Percentiles rank a stretch among this genome's conserved stretches.
Evolutionary conservation across 73 alveolate species (phyloP).

Genomic region (Effrenium voratum): DNA sequence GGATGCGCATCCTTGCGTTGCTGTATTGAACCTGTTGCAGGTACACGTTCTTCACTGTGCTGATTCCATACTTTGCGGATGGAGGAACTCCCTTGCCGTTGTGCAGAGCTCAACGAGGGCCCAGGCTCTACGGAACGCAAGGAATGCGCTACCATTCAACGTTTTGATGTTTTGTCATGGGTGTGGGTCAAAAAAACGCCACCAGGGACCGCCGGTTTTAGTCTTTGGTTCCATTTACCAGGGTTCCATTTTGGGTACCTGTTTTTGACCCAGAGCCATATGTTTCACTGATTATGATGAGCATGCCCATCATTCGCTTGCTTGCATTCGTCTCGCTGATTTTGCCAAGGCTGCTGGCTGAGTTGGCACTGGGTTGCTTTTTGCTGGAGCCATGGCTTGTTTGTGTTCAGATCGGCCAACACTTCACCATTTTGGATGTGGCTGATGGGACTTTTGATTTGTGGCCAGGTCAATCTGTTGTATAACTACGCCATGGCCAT

Average conservation of each 20-base stretch:
- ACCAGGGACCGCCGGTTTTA: too few species aligned
- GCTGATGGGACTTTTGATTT: not conserved
- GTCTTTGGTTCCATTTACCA: not conserved
- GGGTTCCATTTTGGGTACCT: not conserved
- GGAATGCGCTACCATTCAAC: too few species aligned
- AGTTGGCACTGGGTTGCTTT: slow-evolving; percentile 71
- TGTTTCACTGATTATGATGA: too few species aligned
- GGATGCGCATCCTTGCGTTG: not conserved
- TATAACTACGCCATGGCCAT: slow-evolving; percentile 84
- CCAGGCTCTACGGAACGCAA: too few species aligned
- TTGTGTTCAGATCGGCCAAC: not conserved
- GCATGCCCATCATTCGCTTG: too few species aligned
- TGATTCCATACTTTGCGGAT: slow-evolving; percentile 53
- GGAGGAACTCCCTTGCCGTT: not conserved
- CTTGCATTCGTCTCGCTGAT: too few species aligned
- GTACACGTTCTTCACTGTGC: slow-evolving; percentile 74
- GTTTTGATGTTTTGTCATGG: not conserved
- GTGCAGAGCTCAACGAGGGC: slow-evolving; percentile 5
- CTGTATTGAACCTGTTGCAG: not conserved
- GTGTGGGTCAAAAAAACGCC: too few species aligned
- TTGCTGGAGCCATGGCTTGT: slow-evolving; percentile 33
- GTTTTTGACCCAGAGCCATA: not conserved
- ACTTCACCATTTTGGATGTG: not conserved
- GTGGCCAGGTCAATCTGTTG: slow-evolving; percentile 44
- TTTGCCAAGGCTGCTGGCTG: slow-evolving; percentile 20